Percentiles rank a stretch among this genome's conserved stretches.
These are phyloP conservation scores for Arabidopsis lyrata DNA, from an alignment of 441 rosid species.

Conservation along the genomic window DNA sequence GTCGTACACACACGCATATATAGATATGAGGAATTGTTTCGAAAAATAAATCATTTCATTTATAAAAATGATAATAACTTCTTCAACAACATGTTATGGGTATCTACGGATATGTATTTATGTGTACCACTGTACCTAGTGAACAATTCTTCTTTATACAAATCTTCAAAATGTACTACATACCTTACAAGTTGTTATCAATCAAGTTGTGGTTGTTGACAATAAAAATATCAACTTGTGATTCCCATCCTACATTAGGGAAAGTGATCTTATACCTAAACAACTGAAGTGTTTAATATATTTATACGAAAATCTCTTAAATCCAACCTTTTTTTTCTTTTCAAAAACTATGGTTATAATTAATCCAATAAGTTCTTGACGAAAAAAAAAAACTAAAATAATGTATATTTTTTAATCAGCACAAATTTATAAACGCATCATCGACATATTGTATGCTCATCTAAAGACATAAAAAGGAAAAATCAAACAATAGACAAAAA, in stretches of 20 bases:
- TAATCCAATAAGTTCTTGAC: too few relatives aligned
- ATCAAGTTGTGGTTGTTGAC: slow-evolving; percentile 33
- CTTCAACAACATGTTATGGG: slow-evolving; percentile 42
- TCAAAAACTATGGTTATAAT: too few relatives aligned
- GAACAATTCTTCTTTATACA: slow-evolving; percentile 36
- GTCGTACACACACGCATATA: slow-evolving; percentile 23
- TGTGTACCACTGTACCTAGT: slow-evolving; percentile 48
- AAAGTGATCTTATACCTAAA: neutral
- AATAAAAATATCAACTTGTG: slow-evolving; percentile 29
- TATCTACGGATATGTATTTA: slow-evolving; percentile 40
- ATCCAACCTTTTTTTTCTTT: too few relatives aligned
- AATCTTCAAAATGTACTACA: slow-evolving; percentile 23
- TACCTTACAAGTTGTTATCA: slow-evolving; percentile 19
- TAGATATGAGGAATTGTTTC: too few relatives aligned
- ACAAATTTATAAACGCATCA: too few relatives aligned
- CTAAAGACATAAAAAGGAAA: too few relatives aligned
- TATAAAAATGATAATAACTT: slow-evolving; percentile 12
- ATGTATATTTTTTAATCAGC: too few relatives aligned
- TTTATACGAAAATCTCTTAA: too few relatives aligned
- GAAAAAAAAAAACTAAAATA: too few relatives aligned
- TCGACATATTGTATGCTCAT: too few relatives aligned
- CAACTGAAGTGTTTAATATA: neutral
- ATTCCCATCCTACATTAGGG: neutral
- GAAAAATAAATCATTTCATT: neutral
- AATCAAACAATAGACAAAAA: too few relatives aligned